Conservation (phyloP, 495 filamentous ascomycete genomes). For the Cercophora newfieldiana region DNA sequence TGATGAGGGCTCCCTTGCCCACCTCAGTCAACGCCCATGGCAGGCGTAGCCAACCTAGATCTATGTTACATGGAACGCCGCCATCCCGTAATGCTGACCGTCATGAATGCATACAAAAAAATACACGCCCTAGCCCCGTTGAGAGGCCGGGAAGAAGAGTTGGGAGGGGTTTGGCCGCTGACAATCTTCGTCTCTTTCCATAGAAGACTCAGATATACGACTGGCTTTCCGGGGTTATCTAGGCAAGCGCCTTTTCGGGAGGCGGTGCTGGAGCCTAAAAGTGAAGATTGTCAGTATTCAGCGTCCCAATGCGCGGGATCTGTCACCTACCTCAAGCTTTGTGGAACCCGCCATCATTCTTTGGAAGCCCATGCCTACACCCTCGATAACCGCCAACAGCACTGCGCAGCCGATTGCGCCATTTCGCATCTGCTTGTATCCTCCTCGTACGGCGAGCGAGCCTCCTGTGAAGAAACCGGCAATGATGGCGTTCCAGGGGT, state of each 20-base stretch:
- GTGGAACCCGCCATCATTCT: constrained; percentile 93
- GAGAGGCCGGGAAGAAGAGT: constrained; percentile 38
- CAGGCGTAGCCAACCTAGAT: constrained; percentile 32
- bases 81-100: constrained; percentile 37
- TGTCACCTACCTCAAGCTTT: constrained; percentile 68
- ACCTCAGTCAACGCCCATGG: constrained; percentile 8
- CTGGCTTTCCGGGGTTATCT: constrained; percentile 13
- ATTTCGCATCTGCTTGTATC: constrained; percentile 83
- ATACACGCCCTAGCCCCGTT: constrained; percentile 31
- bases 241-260: constrained; percentile 43
- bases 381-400: constrained; percentile 92
- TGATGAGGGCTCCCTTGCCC: constrained; percentile 20
- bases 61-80: constrained; percentile 46
- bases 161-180: constrained; percentile 33
- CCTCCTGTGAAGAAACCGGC: constrained; percentile 98
- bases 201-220: background rate
- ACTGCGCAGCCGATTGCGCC: constrained; percentile 94
- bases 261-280: constrained; percentile 42
- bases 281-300: constrained; percentile 5
- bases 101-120: constrained; percentile 36
- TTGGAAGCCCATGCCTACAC: constrained; percentile 95
- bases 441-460: constrained; percentile 84
- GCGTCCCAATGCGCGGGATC: background rate
- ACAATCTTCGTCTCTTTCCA: constrained; percentile 7
- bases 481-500: constrained; percentile 93